Evolutionary conservation across 768 basidiomycete genomes (phyloP), one percentile per base, ranked within the genome.

Genomic region (Amanita rimosa): DNA sequence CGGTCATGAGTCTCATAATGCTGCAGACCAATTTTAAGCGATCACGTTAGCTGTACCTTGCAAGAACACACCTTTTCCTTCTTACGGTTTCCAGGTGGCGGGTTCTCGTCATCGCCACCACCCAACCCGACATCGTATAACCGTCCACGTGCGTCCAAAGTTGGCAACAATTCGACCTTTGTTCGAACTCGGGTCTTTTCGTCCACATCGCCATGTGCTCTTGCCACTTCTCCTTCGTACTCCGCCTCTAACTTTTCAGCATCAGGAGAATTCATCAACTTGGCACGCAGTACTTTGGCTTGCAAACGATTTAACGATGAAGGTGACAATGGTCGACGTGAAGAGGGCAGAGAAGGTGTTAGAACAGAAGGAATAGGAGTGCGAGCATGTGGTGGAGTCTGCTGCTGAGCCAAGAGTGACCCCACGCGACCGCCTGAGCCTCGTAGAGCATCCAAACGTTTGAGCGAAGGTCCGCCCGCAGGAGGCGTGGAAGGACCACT

Each of bases 301-400:
- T 99, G 95, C 1, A 99, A 66, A 59, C 81, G 86, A 63, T 99
- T 98, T 40, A 98, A 68, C 13, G 85, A 87, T 1, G 84, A 83
- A 2, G 83, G 81, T 0, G 85, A 85, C 48, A 87, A 58, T 0
- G 73, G 73, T 4, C 81, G 72, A 26, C 61, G 59, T 52, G 60
- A 60, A 31, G 56, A 60, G 24, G 51, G 46, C 7, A 62, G 53
- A 10, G 77, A 71, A 1, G 93, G 93, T 0, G 90, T 86, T 75
- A 97, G 82, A 5, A 93, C 93, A 2, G 83, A 83, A 0, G 94
- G 95, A 46, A 98, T 82, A 2, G 95, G 91, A 0, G 94, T 96
- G 37, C 75, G 81, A 3, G 76, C 68, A 55, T 79, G 81, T 1
- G 78, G 81, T 3, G 82, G 85, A 22, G 67, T 70, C 2, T 67